phyloP scores from a whole-genome alignment of 2,329 filamentous ascomycete species.

The Botrytis fabae region DNA sequence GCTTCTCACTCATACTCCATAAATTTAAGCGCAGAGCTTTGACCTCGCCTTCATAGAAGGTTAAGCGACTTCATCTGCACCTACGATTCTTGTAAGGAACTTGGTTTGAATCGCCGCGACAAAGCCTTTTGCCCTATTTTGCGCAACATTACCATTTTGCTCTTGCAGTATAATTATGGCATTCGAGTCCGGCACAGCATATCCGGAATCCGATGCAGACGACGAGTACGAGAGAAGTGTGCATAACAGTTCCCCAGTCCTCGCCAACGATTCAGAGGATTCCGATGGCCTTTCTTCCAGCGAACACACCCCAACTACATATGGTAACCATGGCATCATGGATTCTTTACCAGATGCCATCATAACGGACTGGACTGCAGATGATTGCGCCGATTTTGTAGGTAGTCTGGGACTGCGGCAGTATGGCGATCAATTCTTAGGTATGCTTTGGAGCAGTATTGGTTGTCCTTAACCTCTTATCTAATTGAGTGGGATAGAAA shows the following conservation, averaged over 20 bases:
- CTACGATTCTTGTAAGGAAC: constrained; percentile 23
- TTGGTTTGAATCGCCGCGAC: constrained; percentile 22
- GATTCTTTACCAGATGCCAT: constrained; percentile 71
- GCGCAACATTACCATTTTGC: constrained; percentile 16
- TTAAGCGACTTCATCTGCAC: constrained; percentile 25
- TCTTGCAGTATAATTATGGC: constrained; percentile 44
- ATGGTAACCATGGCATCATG: constrained; percentile 64
- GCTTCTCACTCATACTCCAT: not conserved
- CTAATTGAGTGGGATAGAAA: constrained; percentile 59
- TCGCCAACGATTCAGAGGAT: constrained; percentile 66
- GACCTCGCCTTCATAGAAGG: constrained; percentile 19
- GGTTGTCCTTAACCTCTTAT: not conserved
- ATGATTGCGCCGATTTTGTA: constrained; percentile 90
- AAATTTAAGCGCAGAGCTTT: constrained; percentile 25
- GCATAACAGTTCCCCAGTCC: constrained; percentile 65
- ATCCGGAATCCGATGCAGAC: constrained; percentile 78
- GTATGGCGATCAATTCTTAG: constrained; percentile 80
- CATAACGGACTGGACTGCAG: constrained; percentile 77
- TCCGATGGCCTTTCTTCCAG: constrained; percentile 65
- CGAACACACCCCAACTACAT: constrained; percentile 79
- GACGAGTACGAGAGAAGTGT: constrained; percentile 80
- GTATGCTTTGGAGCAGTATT: constrained; percentile 51
- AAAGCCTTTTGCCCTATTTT: constrained; percentile 18
- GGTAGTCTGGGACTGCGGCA: constrained; percentile 75
- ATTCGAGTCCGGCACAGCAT: constrained; percentile 66